Base-by-base conservation (phyloP, 2,329 filamentous ascomycete species). In the Uncinocarpus reesii region DNA sequence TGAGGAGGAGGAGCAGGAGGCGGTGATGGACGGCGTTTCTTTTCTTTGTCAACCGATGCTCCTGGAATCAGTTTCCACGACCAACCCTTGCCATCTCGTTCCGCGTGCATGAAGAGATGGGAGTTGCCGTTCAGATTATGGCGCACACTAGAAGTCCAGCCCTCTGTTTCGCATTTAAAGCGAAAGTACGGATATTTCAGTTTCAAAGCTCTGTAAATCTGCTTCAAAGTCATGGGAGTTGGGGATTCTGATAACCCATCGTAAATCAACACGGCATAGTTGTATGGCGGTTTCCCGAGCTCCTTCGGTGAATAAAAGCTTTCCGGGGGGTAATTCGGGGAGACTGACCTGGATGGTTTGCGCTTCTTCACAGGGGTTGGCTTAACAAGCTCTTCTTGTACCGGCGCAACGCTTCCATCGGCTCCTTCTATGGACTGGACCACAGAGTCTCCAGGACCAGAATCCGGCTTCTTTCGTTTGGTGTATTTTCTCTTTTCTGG, bases 61-160 rank as follows among this genome's bases (percentile, higher is more conserved):
- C 75, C 73, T 20, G 74, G 72, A 40, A 78, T 74, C 56, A 81
- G 72, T 48, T 74, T 72, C 79, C 79, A 82, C 44, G 78, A 74
- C 67, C 75, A 80, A 40, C 79, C 79, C 62, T 81, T 81, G 47
- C 78, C 79, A 59, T 73, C 71, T 59, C 69, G 75, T 54, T 80
- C 77, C 13, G 75, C 76, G 56, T 80, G 78, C 59, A 75, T 72
- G 57, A 81, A 81, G 41, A 63, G 71, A 67, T 64, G 76, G 58
- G 62, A 76, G 67, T 67, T 80, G 65, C 58, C 76, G 65, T 62
- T 72, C 38, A 83, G 66, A 50, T 83, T 83, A 60, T 83, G 79
- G 28, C 79, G 73, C 31, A 83, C 78, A 66, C 78, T 81, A 28
- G 77, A 81, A 52, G 81, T 79, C 79, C 79, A 83, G 11, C 79